These are phyloP conservation scores for Theileria orientalis DNA, from an alignment of 169 alveolate genomes.

Conservation along the genomic window DNA sequence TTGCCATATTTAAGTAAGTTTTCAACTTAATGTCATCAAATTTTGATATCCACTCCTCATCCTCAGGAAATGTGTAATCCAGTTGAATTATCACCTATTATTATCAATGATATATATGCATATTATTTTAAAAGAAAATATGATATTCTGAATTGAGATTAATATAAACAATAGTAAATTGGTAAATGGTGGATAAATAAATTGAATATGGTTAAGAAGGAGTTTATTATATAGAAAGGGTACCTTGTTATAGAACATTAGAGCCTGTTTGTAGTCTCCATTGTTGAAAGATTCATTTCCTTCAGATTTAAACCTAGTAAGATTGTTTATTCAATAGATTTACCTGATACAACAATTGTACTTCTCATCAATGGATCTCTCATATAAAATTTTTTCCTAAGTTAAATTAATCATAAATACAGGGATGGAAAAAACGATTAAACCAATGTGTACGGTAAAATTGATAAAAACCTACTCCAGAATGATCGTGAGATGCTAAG, in stretches of 20 bases:
- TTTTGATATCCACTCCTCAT: constrained; percentile 34
- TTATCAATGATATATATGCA: background rate
- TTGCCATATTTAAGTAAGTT: constrained; percentile 49
- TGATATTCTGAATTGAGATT: no score
- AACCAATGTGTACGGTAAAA: background rate
- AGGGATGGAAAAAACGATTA: background rate
- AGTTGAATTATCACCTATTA: constrained; percentile 59
- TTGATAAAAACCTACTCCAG: background rate
- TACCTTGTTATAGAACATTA: constrained; percentile 52
- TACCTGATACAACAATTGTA: constrained; percentile 20
- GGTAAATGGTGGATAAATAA: no score
- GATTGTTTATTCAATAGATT: background rate
- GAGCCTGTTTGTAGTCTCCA: constrained; percentile 36
- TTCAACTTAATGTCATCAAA: constrained; percentile 36
- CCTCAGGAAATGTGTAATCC: constrained; percentile 66
- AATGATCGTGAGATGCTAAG: constrained; percentile 10
- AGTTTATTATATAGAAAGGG: no score
- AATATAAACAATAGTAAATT: no score
- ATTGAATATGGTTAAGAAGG: no score
- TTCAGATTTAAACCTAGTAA: constrained; percentile 43
- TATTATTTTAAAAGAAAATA: background rate
- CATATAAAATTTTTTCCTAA: constrained; percentile 29
- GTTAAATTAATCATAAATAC: background rate
- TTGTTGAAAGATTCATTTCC: constrained; percentile 38
- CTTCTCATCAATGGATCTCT: constrained; percentile 17